A percentile compares a stretch with the other conserved stretches of the same genome.
phyloP scores from a whole-genome alignment of 352 stramenopile species.

The Pythium rhizo-oryzae region DNA sequence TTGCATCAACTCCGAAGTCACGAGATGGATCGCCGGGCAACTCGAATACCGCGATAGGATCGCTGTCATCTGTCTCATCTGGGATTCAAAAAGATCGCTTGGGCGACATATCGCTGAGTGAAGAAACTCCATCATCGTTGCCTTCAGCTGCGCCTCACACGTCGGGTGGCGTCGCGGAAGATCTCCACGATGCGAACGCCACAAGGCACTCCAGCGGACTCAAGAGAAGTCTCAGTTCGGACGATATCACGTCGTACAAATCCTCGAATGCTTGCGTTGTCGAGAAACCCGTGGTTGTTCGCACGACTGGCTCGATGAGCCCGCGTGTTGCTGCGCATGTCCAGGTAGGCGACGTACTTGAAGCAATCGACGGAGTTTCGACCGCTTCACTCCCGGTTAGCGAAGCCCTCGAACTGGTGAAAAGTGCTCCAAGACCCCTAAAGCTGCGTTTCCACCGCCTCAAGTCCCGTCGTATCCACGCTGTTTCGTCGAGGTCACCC shows the following conservation, averaged over 20 bases:
- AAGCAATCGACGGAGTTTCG: constrained; percentile 75
- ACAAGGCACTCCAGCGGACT: neutral
- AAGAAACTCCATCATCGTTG: constrained; percentile 18
- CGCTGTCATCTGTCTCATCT: constrained; percentile 23
- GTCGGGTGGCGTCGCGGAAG: neutral
- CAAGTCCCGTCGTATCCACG: constrained; percentile 22
- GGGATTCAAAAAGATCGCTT: constrained; percentile 9
- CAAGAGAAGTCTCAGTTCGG: constrained; percentile 60
- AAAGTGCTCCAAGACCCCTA: constrained; percentile 58
- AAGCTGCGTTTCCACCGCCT: constrained; percentile 63
- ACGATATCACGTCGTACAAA: constrained; percentile 51
- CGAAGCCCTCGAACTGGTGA: constrained; percentile 54
- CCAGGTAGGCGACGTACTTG: constrained; percentile 66
- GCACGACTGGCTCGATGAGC: constrained; percentile 14
- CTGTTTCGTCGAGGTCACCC: neutral
- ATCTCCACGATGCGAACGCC: neutral
- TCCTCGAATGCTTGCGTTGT: constrained; percentile 43
- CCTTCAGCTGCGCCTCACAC: neutral
- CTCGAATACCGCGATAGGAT: neutral
- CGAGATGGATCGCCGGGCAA: neutral
- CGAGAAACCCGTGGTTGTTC: constrained; percentile 54
- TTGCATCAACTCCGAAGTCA: neutral
- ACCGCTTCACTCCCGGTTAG: constrained; percentile 70
- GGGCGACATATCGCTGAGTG: constrained; percentile 18
- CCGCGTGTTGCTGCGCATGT: constrained; percentile 24